phyloP scores from a whole-genome alignment of 352 stramenopile species.

The Aphanomyces cochlioides region DNA sequence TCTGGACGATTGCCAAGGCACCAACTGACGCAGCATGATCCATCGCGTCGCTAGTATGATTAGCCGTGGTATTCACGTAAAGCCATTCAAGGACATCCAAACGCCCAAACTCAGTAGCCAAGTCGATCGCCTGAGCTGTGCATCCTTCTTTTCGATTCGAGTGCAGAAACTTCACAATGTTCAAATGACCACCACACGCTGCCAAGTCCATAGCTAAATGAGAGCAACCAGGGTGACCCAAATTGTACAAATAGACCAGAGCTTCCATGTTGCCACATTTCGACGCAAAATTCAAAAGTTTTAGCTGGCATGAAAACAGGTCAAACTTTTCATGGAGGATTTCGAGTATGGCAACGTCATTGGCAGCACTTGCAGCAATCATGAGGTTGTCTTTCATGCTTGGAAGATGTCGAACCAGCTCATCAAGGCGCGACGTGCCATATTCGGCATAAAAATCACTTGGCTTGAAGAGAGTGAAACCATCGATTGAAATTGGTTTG shows the following conservation, averaged over 20 bases:
- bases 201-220: slow-evolving; percentile 3
- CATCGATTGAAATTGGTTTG: no score
- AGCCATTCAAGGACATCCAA: neutral
- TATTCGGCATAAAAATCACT: no score
- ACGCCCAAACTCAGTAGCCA: neutral
- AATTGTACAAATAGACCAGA: neutral
- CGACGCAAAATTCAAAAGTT: no score
- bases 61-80: neutral
- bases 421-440: no score
- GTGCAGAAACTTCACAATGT: slow-evolving; percentile 2
- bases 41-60: neutral
- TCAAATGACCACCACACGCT: neutral
- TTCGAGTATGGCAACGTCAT: no score
- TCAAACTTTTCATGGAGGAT: no score
- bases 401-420: no score
- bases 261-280: no score
- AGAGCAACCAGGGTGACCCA: neutral
- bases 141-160: slow-evolving; percentile 11
- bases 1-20: neutral
- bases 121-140: neutral
- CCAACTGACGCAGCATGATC: neutral
- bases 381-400: no score
- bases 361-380: no score
- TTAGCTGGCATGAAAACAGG: no score
- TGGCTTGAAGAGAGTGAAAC: no score